These are phyloP conservation scores for Periconia macrospinosa DNA, from an alignment of 2,329 filamentous ascomycete genomes.

Conservation along the genomic window DNA sequence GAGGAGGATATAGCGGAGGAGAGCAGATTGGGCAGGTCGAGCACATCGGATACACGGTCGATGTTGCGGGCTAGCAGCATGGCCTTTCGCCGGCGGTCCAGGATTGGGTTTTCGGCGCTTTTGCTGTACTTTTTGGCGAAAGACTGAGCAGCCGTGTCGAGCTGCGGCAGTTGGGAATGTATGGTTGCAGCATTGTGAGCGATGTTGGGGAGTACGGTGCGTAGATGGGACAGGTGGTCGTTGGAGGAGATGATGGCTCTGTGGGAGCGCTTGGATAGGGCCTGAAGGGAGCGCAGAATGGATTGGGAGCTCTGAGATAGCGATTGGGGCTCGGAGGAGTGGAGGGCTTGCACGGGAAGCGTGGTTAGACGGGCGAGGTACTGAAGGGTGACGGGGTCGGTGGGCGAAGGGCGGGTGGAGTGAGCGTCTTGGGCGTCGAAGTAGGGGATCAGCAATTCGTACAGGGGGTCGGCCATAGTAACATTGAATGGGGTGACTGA, in stretches of 20 bases:
- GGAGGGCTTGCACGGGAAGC: constrained; percentile 72
- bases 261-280: constrained; percentile 86
- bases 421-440: constrained; percentile 50
- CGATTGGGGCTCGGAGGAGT: constrained; percentile 73
- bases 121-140: constrained; percentile 87
- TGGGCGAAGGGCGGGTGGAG: constrained; percentile 40
- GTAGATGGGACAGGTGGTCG: constrained; percentile 73
- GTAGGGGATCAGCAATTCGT: constrained; percentile 71
- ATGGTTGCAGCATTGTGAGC: constrained; percentile 68
- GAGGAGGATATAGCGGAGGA: constrained; percentile 72
- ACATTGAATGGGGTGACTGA: too few species aligned
- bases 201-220: constrained; percentile 70
- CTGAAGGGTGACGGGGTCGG: constrained; percentile 59
- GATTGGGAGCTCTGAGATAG: constrained; percentile 82
- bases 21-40: constrained; percentile 85
- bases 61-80: constrained; percentile 83
- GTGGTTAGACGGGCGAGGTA: constrained; percentile 81
- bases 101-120: constrained; percentile 62
- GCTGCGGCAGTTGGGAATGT: constrained; percentile 70
- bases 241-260: constrained; percentile 81
- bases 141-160: constrained; percentile 75
- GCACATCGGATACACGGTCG: constrained; percentile 84
- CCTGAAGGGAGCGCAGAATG: constrained; percentile 79
- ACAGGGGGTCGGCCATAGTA: constrained; percentile 62
- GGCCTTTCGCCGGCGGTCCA: constrained; percentile 75